A percentile compares a stretch with the other conserved stretches of the same genome.
phyloP scores from a whole-genome alignment of 2,329 filamentous ascomycete species.

The Capronia americana region DNA sequence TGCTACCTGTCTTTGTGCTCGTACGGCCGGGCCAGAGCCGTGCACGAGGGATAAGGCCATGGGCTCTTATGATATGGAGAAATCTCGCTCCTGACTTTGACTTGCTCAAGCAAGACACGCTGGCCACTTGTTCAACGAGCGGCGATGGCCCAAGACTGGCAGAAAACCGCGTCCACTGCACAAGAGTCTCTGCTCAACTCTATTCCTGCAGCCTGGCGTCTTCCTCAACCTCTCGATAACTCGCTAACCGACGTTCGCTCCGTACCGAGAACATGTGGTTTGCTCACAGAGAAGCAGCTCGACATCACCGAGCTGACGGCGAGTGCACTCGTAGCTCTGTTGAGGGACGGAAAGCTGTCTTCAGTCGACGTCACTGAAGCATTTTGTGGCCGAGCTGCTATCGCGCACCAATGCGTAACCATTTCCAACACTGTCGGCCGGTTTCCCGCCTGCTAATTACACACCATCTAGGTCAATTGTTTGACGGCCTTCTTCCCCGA shows the following conservation, averaged over 20 bases:
- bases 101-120: neutral
- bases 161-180: constrained; percentile 20
- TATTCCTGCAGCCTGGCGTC: constrained; percentile 28
- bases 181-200: constrained; percentile 21
- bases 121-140: neutral
- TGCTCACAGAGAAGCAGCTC: constrained; percentile 45
- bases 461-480: constrained; percentile 44
- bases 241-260: constrained; percentile 12
- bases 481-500: constrained; percentile 61
- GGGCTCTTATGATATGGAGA: constrained; percentile 1
- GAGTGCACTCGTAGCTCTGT: constrained; percentile 49
- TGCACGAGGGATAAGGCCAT: neutral
- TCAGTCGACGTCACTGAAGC: constrained; percentile 57
- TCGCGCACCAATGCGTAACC: constrained; percentile 48
- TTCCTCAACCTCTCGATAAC: constrained; percentile 17
- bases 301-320: constrained; percentile 58
- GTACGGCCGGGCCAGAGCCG: neutral
- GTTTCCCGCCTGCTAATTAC: constrained; percentile 3
- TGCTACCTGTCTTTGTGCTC: neutral
- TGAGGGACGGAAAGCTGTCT: constrained; percentile 54
- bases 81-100: neutral
- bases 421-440: neutral
- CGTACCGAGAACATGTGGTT: constrained; percentile 27
- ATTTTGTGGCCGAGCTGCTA: constrained; percentile 61
- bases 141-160: constrained; percentile 20